Conservation (phyloP, 2,329 filamentous ascomycete species). For the Aspergillus neotritici region DNA sequence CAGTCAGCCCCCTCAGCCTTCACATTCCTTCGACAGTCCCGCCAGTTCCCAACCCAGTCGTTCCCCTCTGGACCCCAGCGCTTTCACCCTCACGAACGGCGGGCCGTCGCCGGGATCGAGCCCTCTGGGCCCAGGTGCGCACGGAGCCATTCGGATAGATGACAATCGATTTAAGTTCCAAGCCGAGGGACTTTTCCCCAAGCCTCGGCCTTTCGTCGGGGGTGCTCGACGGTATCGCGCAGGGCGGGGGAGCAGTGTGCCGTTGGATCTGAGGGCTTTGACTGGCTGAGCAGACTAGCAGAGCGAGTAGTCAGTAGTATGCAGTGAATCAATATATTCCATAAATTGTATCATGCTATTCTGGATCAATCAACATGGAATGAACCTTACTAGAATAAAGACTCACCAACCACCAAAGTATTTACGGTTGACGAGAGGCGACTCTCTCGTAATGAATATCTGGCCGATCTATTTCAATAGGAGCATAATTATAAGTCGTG, state of each 20-base stretch:
- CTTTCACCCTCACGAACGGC: constrained; percentile 69
- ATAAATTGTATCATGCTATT: too few species aligned
- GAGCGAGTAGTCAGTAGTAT: neutral
- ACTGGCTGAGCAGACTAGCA: constrained; percentile 19
- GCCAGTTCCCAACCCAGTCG: constrained; percentile 44
- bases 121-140: constrained; percentile 20
- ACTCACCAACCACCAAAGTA: too few species aligned
- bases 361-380: too few species aligned
- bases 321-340: too few species aligned
- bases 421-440: too few species aligned
- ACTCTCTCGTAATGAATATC: too few species aligned
- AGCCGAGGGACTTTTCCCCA: constrained; percentile 72
- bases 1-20: constrained; percentile 41
- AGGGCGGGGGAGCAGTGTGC: constrained; percentile 88
- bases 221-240: constrained; percentile 75
- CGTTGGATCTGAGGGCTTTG: constrained; percentile 63
- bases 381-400: too few species aligned
- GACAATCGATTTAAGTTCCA: constrained; percentile 85
- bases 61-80: constrained; percentile 66
- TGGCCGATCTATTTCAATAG: too few species aligned
- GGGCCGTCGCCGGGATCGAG: constrained; percentile 27
- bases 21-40: constrained; percentile 31
- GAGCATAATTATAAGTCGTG: too few species aligned
- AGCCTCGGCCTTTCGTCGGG: constrained; percentile 74
- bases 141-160: constrained; percentile 53